Conservation (phyloP, 2,329 filamentous ascomycete genomes). For the Allantophomopsis lycopodina region DNA sequence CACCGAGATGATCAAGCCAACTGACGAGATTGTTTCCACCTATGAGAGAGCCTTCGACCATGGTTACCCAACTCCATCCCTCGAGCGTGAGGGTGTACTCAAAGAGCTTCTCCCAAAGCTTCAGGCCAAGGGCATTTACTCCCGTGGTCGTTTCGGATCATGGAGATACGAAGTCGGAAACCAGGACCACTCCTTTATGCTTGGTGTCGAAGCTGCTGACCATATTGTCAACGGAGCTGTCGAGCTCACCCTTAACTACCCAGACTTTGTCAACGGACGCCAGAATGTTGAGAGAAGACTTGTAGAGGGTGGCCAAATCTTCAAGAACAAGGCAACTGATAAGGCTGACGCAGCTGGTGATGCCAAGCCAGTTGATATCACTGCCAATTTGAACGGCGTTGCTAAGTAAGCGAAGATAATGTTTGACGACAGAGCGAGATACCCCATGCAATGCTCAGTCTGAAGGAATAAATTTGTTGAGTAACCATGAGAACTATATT, state of each 20-base stretch:
- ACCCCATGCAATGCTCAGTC: no score
- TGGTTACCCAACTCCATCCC: slow-evolving; percentile 88
- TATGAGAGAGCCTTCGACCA: slow-evolving; percentile 98
- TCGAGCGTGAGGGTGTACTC: slow-evolving; percentile 91
- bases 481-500: no score
- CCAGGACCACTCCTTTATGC: slow-evolving; percentile 67
- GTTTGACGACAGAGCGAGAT: no score
- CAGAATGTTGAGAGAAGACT: slow-evolving; percentile 23
- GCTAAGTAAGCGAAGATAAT: no score
- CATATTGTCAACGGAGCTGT: slow-evolving; percentile 60
- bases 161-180: slow-evolving; percentile 91
- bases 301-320: slow-evolving; percentile 19
- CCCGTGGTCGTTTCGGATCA: slow-evolving; percentile 90
- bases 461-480: no score
- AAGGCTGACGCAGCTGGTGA: slow-evolving; percentile 18
- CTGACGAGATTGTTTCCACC: slow-evolving; percentile 92
- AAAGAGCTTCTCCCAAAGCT: slow-evolving; percentile 88
- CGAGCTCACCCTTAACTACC: slow-evolving; percentile 67
- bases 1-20: slow-evolving; percentile 86
- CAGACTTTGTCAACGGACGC: slow-evolving; percentile 55
- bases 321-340: slow-evolving; percentile 13
- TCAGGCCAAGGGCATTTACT: slow-evolving; percentile 82
- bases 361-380: slow-evolving; percentile 16
- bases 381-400: slow-evolving; percentile 15
- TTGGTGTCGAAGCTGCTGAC: slow-evolving; percentile 63